Evolutionary conservation across 2,329 filamentous ascomycete species (phyloP), one percentile per base, ranked within the genome.

Genomic region (Sclerotinia nivalis): DNA sequence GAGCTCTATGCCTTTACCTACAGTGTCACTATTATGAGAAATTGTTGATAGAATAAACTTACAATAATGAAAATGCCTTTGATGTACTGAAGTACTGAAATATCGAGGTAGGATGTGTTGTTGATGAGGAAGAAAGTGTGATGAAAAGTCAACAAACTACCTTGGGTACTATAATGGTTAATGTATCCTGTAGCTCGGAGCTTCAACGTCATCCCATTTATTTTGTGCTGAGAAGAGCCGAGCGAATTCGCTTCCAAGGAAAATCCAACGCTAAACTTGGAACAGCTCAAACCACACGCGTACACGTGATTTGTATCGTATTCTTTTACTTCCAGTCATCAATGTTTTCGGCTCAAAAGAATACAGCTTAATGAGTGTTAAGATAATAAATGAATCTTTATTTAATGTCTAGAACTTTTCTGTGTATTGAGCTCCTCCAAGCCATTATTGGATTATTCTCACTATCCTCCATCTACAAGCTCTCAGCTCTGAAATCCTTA

Each of bases 131-230:
- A 18, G 37, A 12, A 45, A 47, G 25, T 34, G 47, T 43, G 59
- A 65, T 43, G 40, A 68, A 69, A 59, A 67, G 60, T 62, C 34
- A 64, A 66, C 49, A 47, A 45, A 45, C 60, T 40, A 49, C 66
- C 66, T 50, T 72, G 28, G 28, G 18, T 34, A 59, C 40, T 50
- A 50, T 40, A 56, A 34, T 45, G 59, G 68, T 49, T 61, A 45
- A 50, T 61, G 64, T 67, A 62, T 69, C 66, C 49, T 60, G 60
- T 54, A 68, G 59, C 49, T 56, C 34, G 18, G 47, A 72, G 71
- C 71, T 72, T 67, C 71, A 72, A 72, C 70, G 71, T 72, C 71
- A 72, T 72, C 70, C 59, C 15, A 25, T 31, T 40, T 59, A 25
- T 37, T 55, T 55, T 66, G 49, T 55, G 64, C 50, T 58, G 49